Evolutionary conservation across 306 rosid species (phyloP), one percentile per base, ranked within the genome.

Genomic region (Argentina anserina): DNA sequence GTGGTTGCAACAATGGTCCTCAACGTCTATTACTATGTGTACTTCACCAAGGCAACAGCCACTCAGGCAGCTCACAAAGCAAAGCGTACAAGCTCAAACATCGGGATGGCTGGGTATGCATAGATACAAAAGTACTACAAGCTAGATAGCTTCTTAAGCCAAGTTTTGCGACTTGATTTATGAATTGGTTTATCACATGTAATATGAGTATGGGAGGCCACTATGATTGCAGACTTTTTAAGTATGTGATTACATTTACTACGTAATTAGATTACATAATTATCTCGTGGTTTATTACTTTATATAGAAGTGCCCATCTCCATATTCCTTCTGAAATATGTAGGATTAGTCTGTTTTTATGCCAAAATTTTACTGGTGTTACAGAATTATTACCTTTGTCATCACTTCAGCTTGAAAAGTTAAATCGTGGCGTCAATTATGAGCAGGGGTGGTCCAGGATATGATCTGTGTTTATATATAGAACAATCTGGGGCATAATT

Each of bases 1-100:
- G 88, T 90, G 58, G 91, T 94, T 56, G 97, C 90, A 33, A 91
- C 95, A 21, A 90, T 88, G 99, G 77, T 94, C 81, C 89, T 91
- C 11, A 91, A 94, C 26, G 87, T 91, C 49, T 94, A 94, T 81
- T 94, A 83, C 82, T 94, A 91, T 83, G 84, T 94, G 91, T 94
- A 94, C 87, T 90, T 94, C 85, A 87, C 90, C 56, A 91, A 89
- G 85, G 96, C 99, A 59, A 83, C 92, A 23, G 50, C 85, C 1
- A 59, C 90, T 43, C 84, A 80, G 40, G 70, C 81, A 33, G 77
- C 96, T 72, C 90, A 88, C 7, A 90, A 91, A 76, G 79, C 88
- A 6, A 91, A 90, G 79, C 85, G 87, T 31, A 69, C 89, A 13
- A 87, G 90, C 83, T 84, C 99, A 33, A 81, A 88, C 0, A 90